These are phyloP conservation scores for Pilatotrama ljubarskyi DNA, from an alignment of 768 basidiomycete species.

Conservation along the genomic window DNA sequence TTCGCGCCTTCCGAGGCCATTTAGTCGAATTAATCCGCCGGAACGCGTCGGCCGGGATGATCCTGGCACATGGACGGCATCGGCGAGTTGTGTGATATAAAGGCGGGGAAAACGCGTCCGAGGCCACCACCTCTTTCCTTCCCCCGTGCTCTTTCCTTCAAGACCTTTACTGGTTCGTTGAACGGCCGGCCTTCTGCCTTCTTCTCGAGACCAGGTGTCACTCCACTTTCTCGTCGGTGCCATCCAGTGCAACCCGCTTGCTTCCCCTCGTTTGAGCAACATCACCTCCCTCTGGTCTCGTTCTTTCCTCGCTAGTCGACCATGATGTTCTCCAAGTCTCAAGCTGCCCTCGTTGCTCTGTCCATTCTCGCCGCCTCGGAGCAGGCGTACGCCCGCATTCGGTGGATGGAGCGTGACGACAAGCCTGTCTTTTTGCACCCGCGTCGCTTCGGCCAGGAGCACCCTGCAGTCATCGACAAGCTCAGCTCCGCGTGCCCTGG, in stretches of 20 bases:
- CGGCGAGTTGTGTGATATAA: neutral
- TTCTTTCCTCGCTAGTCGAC: slow-evolving; percentile 19
- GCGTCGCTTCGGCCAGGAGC: slow-evolving; percentile 54
- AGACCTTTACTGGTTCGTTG: slow-evolving; percentile 42
- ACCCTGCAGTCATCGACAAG: slow-evolving; percentile 47
- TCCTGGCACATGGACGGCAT: neutral
- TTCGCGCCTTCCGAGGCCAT: neutral
- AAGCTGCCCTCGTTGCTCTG: slow-evolving; percentile 18
- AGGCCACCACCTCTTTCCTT: slow-evolving; percentile 7
- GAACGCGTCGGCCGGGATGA: slow-evolving; percentile 9
- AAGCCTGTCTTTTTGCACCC: slow-evolving; percentile 48
- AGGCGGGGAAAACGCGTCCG: neutral
- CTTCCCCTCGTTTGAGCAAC: slow-evolving; percentile 20
- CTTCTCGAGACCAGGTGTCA: slow-evolving; percentile 49
- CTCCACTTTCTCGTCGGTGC: slow-evolving; percentile 24
- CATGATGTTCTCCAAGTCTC: slow-evolving; percentile 28
- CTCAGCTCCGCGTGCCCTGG: slow-evolving; percentile 49
- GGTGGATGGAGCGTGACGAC: slow-evolving; percentile 50
- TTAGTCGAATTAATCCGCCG: slow-evolving; percentile 1
- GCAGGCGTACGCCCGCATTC: slow-evolving; percentile 34
- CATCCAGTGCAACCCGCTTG: slow-evolving; percentile 29
- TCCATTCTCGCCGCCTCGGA: slow-evolving; percentile 26
- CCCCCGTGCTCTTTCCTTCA: slow-evolving; percentile 21
- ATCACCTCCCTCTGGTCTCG: slow-evolving; percentile 7
- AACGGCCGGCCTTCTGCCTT: slow-evolving; percentile 41